Conservation (phyloP, 1,284 basidiomycete genomes). For the Phellopilus nigrolimitatus region DNA sequence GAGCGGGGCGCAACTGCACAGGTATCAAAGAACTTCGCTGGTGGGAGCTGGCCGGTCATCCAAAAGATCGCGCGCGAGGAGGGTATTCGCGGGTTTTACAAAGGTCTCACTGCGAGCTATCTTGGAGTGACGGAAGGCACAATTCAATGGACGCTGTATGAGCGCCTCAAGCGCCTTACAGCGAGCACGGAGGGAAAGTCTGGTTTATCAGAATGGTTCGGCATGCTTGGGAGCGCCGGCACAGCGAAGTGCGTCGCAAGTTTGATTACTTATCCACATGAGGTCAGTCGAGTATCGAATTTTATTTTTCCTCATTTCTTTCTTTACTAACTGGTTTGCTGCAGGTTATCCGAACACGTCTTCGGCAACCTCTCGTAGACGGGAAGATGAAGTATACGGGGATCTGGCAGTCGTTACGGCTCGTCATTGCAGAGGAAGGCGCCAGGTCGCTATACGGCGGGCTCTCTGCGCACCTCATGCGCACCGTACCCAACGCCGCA, state of each 20-base stretch:
- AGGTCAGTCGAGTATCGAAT: too few species aligned
- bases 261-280: constrained; percentile 94
- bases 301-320: constrained; percentile 23
- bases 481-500: constrained; percentile 95
- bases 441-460: constrained; percentile 85
- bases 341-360: constrained; percentile 85
- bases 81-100: constrained; percentile 88
- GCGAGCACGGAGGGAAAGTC: constrained; percentile 50
- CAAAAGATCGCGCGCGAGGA: constrained; percentile 75
- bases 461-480: constrained; percentile 90
- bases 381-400: constrained; percentile 84
- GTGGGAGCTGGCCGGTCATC: constrained; percentile 61
- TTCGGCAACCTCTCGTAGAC: constrained; percentile 79
- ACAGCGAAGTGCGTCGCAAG: constrained; percentile 92
- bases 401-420: constrained; percentile 77
- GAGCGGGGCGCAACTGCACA: constrained; percentile 24
- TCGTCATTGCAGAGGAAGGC: constrained; percentile 91
- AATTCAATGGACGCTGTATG: constrained; percentile 98
- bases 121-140: constrained; percentile 95
- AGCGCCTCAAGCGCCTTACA: constrained; percentile 69
- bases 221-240: constrained; percentile 88
- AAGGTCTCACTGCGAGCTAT: constrained; percentile 92
- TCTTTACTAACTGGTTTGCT: constrained; percentile 2
- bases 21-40: constrained; percentile 34
- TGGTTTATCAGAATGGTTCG: constrained; percentile 60